Conservation (phyloP, 768 basidiomycete species). For the Kwoniella europaea region DNA sequence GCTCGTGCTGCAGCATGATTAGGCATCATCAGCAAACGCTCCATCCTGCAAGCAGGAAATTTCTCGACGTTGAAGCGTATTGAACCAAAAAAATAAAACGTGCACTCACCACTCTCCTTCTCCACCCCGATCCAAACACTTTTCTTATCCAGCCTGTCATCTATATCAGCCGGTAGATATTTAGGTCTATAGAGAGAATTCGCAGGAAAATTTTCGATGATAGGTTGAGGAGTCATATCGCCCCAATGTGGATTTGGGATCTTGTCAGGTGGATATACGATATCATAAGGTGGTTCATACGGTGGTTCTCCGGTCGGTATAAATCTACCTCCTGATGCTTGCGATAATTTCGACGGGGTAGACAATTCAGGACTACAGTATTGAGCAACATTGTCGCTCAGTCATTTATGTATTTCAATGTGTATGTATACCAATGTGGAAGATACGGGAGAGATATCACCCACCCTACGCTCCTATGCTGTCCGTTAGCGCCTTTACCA, state of each 20-base stretch:
- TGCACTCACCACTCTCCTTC: conserved; percentile 31
- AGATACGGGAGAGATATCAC: not conserved
- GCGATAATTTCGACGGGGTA: conserved; percentile 8
- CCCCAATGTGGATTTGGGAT: conserved; percentile 34
- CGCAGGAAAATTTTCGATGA: conserved; percentile 33
- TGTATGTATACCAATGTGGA: not conserved
- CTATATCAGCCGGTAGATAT: conserved; percentile 40
- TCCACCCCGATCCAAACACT: conserved; percentile 46
- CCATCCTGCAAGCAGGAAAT: no score
- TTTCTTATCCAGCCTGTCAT: conserved; percentile 33
- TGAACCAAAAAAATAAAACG: not conserved
- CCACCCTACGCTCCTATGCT: conserved; percentile 19
- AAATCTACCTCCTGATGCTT: conserved; percentile 6
- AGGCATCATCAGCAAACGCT: no score
- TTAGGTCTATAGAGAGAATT: conserved; percentile 40
- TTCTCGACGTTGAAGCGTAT: no score
- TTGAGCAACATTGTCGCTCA: not conserved
- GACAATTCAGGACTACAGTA: conserved; percentile 17
- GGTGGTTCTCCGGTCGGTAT: conserved; percentile 31
- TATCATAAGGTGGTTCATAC: conserved; percentile 42
- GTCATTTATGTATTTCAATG: not conserved
- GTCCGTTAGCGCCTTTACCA: conserved; percentile 2
- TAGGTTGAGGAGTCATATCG: conserved; percentile 33
- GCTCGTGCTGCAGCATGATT: conserved; percentile 24
- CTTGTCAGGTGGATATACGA: conserved; percentile 32